Evolutionary conservation across 805 yeast species (phyloP), one percentile per base, ranked within the genome.

Genomic region (Pichia nanzhaoensis): DNA sequence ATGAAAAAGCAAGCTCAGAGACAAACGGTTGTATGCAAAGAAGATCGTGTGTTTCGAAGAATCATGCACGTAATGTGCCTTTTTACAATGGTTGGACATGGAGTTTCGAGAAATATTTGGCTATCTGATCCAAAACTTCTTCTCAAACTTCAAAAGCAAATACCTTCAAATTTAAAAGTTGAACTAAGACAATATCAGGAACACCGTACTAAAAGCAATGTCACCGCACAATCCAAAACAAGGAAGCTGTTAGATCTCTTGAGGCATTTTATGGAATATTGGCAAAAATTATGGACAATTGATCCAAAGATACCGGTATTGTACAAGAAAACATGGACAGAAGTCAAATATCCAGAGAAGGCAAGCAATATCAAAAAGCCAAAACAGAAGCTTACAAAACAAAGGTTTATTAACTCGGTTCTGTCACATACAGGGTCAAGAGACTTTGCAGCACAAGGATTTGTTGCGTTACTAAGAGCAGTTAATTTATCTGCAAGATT

Each of bases 391-490:
- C 54, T 75, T 14, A 61, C 68, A 0, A 63, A 69, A 28, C 55
- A 57, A 2, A 65, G 66, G 37, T 86, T 84, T 55, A 55, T 60
- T 6, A 61, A 62, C 18, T 56, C 67, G 16, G 58, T 85, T 0
- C 44, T 59, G 2, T 57, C 66, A 14, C 75, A 75, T 21, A 60
- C 71, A 16, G 99, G 98, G 0, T 77, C 87, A 2, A 62, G 84
- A 30, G 97, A 91, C 58, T 46, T 86, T 6, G 83, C 84, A 0
- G 89, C 93, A 0, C 96, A 87, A 56, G 97, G 96, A 0, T 90
- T 87, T 65, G 87, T 88, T 14, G 78, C 85, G 0, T 55, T 91
- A 1, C 60, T 88, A 37, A 65, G 98, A 51, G 71, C 93, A 1
- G 63, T 84, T 12, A 84, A 83, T 1, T 66, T 93, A 12, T 73